Conservation (phyloP, 2,329 filamentous ascomycete genomes). For the Macrophomina tecta region DNA sequence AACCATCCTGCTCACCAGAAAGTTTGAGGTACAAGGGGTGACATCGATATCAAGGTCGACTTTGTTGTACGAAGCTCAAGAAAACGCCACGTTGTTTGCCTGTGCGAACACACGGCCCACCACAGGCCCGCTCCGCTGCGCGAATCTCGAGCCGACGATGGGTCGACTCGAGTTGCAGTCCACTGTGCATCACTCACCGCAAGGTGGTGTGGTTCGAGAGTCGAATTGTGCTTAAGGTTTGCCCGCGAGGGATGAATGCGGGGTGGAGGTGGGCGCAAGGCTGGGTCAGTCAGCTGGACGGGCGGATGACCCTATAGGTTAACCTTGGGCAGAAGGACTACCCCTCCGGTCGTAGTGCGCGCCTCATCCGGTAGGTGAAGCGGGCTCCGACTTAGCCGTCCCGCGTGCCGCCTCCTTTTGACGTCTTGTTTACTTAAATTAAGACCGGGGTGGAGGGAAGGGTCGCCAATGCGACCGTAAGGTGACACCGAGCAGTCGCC, state of each 20-base stretch:
- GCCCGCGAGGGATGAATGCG: conserved; percentile 10
- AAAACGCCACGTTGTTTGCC: conserved; percentile 2
- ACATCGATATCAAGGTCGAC: background rate
- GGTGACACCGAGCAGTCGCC: conserved; percentile 15
- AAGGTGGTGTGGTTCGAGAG: conserved; percentile 3
- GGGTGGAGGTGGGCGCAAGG: conserved; percentile 5
- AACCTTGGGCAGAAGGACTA: background rate
- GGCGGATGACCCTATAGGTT: conserved; percentile 5
- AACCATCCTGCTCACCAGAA: background rate
- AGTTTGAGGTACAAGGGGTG: background rate
- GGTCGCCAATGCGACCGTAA: conserved; percentile 15
- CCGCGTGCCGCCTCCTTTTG: conserved; percentile 20
- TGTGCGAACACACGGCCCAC: background rate
- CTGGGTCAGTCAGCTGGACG: conserved; percentile 16
- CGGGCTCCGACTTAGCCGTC: conserved; percentile 8
- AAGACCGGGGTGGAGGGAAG: conserved; percentile 8
- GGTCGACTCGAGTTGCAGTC: background rate
- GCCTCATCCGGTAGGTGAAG: background rate
- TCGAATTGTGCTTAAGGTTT: no score
- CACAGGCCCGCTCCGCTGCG: background rate
- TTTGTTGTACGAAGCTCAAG: background rate
- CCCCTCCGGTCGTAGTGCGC: background rate
- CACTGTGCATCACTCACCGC: background rate
- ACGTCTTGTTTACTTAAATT: conserved; percentile 16
- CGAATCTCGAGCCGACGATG: background rate